A percentile compares a stretch with the other conserved stretches of the same genome.
Conservation (phyloP, 768 basidiomycete species). For the Hysterangium stoloniferum region DNA sequence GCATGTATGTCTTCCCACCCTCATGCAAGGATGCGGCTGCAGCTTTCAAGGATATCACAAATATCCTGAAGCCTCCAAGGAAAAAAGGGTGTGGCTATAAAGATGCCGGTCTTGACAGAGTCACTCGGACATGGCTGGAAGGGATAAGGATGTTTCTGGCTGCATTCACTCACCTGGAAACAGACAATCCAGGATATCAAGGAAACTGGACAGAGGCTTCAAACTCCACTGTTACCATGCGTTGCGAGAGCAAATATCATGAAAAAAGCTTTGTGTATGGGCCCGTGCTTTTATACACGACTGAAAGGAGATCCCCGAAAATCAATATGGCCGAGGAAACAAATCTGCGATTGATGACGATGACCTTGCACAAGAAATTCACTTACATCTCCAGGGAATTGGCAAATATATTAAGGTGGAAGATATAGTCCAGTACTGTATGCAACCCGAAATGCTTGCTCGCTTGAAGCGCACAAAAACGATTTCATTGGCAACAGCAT, state of each 20-base stretch:
- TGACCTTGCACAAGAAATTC: conserved; percentile 14
- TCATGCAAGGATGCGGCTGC: too few relatives aligned
- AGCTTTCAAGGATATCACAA: too few relatives aligned
- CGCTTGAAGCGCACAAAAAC: conserved; percentile 13
- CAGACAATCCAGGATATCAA: too few relatives aligned
- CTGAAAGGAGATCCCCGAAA: not conserved
- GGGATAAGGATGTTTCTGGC: too few relatives aligned
- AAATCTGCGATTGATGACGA: conserved; percentile 13
- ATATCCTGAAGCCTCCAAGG: too few relatives aligned
- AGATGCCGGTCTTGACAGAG: too few relatives aligned
- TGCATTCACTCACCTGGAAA: too few relatives aligned
- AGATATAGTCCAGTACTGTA: conserved; percentile 19
- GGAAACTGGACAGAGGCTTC: too few relatives aligned
- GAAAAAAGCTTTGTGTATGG: not conserved
- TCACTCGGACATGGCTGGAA: too few relatives aligned
- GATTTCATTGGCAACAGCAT: conserved; percentile 26
- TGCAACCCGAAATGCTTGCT: conserved; percentile 8
- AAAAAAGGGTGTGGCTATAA: too few relatives aligned
- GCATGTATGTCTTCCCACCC: too few relatives aligned
- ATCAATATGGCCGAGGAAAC: conserved; percentile 14
- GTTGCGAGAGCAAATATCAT: not conserved
- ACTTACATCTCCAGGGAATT: conserved; percentile 15
- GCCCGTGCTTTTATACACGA: not conserved
- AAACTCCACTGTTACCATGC: not conserved
- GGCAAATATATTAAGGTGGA: conserved; percentile 17